Evolutionary conservation across 2,329 filamentous ascomycete genomes (phyloP).

Genomic region (Onygenales sp.): DNA sequence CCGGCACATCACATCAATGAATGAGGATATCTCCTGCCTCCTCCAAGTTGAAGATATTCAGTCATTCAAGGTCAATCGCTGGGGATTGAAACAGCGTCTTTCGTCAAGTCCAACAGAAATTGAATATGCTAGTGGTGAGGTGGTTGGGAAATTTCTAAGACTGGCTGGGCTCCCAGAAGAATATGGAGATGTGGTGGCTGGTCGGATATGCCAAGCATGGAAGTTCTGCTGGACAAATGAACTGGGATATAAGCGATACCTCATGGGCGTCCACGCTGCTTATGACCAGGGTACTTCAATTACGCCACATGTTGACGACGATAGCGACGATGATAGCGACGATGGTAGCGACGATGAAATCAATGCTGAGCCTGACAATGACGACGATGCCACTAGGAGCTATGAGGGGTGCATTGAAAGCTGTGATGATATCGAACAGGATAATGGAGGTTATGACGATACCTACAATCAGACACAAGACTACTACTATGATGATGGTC

Average conservation of each 20-base stretch:
- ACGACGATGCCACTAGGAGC: background rate
- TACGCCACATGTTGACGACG: background rate
- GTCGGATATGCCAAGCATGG: slow-evolving; percentile 16
- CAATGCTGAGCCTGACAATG: background rate
- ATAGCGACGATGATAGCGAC: slow-evolving; percentile 1
- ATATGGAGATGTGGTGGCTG: slow-evolving; percentile 15
- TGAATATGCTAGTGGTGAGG: slow-evolving; percentile 12
- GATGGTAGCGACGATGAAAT: background rate
- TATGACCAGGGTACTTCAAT: too few relatives aligned
- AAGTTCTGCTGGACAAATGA: slow-evolving; percentile 8
- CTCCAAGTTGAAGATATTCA: slow-evolving; percentile 16
- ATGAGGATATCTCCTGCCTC: slow-evolving; percentile 15
- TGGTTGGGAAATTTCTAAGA: slow-evolving; percentile 16
- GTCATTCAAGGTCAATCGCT: background rate
- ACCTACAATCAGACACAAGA: background rate
- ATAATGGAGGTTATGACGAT: background rate
- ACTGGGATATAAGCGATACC: too few relatives aligned
- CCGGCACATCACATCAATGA: slow-evolving; percentile 8
- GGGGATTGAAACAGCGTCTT: slow-evolving; percentile 8
- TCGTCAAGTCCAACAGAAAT: slow-evolving; percentile 4
- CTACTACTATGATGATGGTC: background rate
- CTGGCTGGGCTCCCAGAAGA: slow-evolving; percentile 14
- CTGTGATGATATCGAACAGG: background rate
- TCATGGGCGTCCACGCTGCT: too few relatives aligned
- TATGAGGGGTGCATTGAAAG: background rate